phyloP scores from a whole-genome alignment of 176 grass and related monocot genomes.

The Avena eriantha region DNA sequence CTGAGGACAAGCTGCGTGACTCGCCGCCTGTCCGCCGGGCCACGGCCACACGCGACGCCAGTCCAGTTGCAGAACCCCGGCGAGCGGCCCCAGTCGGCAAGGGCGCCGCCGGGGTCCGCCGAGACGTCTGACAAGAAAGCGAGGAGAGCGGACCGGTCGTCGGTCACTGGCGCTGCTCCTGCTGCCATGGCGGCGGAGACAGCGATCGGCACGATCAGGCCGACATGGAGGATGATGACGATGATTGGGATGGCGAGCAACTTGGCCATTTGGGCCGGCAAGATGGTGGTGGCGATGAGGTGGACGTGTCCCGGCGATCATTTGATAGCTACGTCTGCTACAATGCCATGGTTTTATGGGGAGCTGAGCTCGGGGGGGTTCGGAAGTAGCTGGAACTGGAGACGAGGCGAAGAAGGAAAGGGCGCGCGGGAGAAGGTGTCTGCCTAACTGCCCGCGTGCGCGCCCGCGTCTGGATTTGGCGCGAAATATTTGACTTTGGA shows the following conservation, averaged over 20 bases:
- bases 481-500: slow-evolving; percentile 38
- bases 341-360: slow-evolving; percentile 68
- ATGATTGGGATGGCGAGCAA: slow-evolving; percentile 6
- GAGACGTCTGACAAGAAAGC: slow-evolving; percentile 56
- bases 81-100: slow-evolving; percentile 51
- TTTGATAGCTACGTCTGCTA: slow-evolving; percentile 62
- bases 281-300: slow-evolving; percentile 15
- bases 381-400: slow-evolving; percentile 34
- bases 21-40: slow-evolving; percentile 17
- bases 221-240: slow-evolving; percentile 28
- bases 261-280: slow-evolving; percentile 13
- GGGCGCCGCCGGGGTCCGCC: slow-evolving; percentile 39
- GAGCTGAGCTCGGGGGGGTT: background rate
- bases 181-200: background rate
- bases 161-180: background rate
- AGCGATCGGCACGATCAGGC: slow-evolving; percentile 10
- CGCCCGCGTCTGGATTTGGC: slow-evolving; percentile 26
- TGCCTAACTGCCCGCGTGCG: slow-evolving; percentile 51
- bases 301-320: slow-evolving; percentile 5
- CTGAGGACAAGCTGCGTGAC: slow-evolving; percentile 61
- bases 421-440: slow-evolving; percentile 46
- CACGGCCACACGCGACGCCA: slow-evolving; percentile 56
- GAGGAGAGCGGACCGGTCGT: slow-evolving; percentile 54
- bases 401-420: slow-evolving; percentile 46
- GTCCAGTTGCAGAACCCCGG: slow-evolving; percentile 72